Conservation (phyloP, 768 basidiomycete species). For the Russula brevipes region DNA sequence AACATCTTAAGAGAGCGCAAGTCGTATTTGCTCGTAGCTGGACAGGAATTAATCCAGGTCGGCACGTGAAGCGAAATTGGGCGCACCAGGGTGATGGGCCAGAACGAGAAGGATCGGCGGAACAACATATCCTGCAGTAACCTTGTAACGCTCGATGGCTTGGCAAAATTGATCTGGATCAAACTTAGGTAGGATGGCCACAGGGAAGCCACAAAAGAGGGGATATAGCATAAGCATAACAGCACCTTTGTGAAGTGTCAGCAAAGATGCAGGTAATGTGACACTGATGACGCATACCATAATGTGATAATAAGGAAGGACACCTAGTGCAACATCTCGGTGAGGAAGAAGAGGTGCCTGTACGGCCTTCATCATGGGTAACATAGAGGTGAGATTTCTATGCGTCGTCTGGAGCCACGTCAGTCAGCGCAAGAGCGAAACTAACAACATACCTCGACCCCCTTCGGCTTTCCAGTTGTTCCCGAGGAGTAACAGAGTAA, state of each 20-base stretch:
- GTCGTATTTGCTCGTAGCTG: slow-evolving; percentile 64
- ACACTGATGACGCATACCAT: slow-evolving; percentile 33
- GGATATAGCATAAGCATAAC: slow-evolving; percentile 62
- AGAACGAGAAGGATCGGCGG: slow-evolving; percentile 83
- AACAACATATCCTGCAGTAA: slow-evolving; percentile 56
- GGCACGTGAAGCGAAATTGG: neutral
- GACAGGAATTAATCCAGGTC: neutral
- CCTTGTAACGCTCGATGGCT: slow-evolving; percentile 58
- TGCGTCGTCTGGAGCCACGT: slow-evolving; percentile 49
- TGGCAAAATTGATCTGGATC: slow-evolving; percentile 64
- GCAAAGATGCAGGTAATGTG: slow-evolving; percentile 44
- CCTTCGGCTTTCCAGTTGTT: slow-evolving; percentile 78
- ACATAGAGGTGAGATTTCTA: slow-evolving; percentile 57
- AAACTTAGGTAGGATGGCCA: slow-evolving; percentile 62
- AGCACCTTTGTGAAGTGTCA: slow-evolving; percentile 38
- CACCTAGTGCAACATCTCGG: slow-evolving; percentile 51
- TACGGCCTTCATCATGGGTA: slow-evolving; percentile 44
- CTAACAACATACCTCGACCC: slow-evolving; percentile 38
- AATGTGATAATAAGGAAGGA: slow-evolving; percentile 61
- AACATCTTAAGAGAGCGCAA: slow-evolving; percentile 53
- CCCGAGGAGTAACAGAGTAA: slow-evolving; percentile 64
- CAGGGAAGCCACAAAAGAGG: slow-evolving; percentile 43
- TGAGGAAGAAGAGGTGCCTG: slow-evolving; percentile 40
- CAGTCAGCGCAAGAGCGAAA: neutral
- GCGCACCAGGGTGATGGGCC: slow-evolving; percentile 59